These are phyloP conservation scores for Calonectria montana DNA, from an alignment of 2,329 filamentous ascomycete species.

Conservation along the genomic window DNA sequence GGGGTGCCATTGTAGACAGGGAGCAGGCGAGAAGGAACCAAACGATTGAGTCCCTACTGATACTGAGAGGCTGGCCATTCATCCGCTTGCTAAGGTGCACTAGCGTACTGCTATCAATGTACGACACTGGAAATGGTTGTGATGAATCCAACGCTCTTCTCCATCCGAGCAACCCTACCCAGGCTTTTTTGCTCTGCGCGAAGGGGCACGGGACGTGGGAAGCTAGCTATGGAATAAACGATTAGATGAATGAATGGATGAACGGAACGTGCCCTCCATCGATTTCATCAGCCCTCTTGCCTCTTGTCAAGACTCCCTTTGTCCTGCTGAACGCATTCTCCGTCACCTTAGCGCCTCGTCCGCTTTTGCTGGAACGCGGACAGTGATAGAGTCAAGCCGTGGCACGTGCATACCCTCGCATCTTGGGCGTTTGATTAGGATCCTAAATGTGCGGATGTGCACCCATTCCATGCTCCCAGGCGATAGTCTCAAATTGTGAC, in stretches of 20 bases:
- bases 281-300: no score
- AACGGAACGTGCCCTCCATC: background rate
- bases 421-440: constrained; percentile 5
- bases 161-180: constrained; percentile 7
- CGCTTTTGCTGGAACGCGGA: background rate
- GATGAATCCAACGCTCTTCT: background rate
- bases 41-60: background rate
- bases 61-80: background rate
- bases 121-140: constrained; percentile 3
- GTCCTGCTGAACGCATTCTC: background rate
- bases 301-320: background rate
- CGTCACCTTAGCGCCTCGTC: background rate
- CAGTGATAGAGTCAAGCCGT: constrained; percentile 3
- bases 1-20: background rate
- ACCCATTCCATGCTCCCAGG: background rate
- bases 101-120: constrained; percentile 7
- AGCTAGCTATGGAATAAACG: background rate
- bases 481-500: constrained; percentile 1
- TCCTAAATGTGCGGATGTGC: background rate
- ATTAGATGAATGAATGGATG: background rate
- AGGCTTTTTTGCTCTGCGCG: background rate
- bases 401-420: constrained; percentile 16
- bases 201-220: background rate
- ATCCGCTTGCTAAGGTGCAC: background rate
- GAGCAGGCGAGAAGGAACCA: background rate